phyloP scores from a whole-genome alignment of 106 monocot species.

The Gastrodia elata region DNA sequence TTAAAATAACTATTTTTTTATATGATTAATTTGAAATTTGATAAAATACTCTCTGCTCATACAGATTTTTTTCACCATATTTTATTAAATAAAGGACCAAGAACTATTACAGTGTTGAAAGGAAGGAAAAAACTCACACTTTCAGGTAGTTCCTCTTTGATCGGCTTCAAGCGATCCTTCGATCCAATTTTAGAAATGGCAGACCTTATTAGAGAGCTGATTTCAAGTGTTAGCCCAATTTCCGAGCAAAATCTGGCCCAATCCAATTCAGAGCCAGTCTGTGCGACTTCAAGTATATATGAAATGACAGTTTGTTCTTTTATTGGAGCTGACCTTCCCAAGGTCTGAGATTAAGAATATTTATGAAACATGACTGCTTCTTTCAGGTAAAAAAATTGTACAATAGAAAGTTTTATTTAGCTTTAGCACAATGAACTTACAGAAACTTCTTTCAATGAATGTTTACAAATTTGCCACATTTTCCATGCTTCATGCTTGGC shows the following conservation, averaged over 20 bases:
- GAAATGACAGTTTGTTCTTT: constrained; percentile 66
- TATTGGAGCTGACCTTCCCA: constrained; percentile 41
- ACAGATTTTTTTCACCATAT: too few relatives aligned
- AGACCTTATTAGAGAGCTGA: constrained; percentile 29
- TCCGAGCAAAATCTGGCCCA: constrained; percentile 68
- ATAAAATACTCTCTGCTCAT: too few relatives aligned
- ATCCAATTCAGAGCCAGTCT: constrained; percentile 51
- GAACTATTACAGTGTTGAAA: too few relatives aligned
- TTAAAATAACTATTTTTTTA: too few relatives aligned
- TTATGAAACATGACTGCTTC: not conserved
- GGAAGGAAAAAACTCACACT: constrained; percentile 30
- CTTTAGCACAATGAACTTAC: constrained; percentile 34
- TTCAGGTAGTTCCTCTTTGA: constrained; percentile 89
- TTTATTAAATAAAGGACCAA: too few relatives aligned
- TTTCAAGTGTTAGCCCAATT: constrained; percentile 57
- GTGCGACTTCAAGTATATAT: constrained; percentile 85
- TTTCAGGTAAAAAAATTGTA: not conserved
- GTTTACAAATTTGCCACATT: constrained; percentile 62
- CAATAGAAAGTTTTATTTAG: constrained; percentile 1
- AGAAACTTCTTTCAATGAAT: constrained; percentile 65
- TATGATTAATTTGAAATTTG: too few relatives aligned
- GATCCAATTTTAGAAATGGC: constrained; percentile 67
- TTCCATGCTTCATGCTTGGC: constrained; percentile 78
- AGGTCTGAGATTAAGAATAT: constrained; percentile 23
- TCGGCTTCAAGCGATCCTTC: constrained; percentile 67